Evolutionary conservation across 371 early-diverging fungal genomes (phyloP), one percentile per base, ranked within the genome.

Genomic region (Nematocida sp.): DNA sequence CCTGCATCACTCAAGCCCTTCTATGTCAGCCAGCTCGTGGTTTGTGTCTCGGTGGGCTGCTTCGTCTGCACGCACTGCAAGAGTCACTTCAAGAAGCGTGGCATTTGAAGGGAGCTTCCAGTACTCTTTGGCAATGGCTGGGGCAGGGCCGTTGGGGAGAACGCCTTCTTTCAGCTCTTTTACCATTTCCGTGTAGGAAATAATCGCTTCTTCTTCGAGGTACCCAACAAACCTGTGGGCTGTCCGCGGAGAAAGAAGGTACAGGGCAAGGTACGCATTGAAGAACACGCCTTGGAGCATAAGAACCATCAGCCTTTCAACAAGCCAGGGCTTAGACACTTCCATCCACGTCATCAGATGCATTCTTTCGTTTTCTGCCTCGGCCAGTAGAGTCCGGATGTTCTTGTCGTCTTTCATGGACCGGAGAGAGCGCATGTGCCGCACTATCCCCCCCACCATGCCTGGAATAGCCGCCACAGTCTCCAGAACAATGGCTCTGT

Each of bases 61-160:
- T 80, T 95, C 96, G 77, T 95, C 96, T 2, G 92, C 88, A n/a
- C 95, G 85, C 8, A 95, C 88, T 29, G 92, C 93, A 21, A 90
- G 79, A n/a, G 92, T 91, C 5, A 93, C 90, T 62, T 95, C 94
- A 17, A 89, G 85, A 46, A 95, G 78, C 1, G 88, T 89, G 1
- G 96, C 91, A 15, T 85, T 77, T 0, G 88, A 85, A 13, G 85
- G 85, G 34, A 95, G 82, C 46, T 90, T 87, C 89, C 92, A 95
- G 79, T 95, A 95, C 38, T 89, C 88, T 48, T 86, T 87, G 23
- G 94, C 94, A 45, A 93, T 87, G 45, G 86, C 64, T 7, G 86
- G 86, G 0, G 89, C 91, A 21, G 85, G 83, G 25, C 80, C 84
- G 77, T 90, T 89, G 46, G 85, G 78, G 23, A 92, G 83, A 1